A percentile compares a stretch with the other conserved stretches of the same genome.
Evolutionary conservation across 2,329 filamentous ascomycete species (phyloP).

Genomic region (Leptographium procerum): DNA sequence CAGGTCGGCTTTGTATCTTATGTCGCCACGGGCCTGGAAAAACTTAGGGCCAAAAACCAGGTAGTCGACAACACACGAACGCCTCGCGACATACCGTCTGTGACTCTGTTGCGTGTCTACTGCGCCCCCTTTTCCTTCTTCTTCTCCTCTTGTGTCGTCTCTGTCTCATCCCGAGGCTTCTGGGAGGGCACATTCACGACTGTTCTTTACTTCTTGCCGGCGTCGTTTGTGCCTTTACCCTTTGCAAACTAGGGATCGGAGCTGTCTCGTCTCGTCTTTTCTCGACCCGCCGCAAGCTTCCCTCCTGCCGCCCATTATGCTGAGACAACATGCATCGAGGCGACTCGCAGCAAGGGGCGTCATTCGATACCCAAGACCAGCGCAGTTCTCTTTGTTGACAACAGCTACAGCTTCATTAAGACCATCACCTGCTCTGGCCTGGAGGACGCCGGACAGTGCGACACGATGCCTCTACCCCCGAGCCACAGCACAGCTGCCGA

Average conservation of each 20-base stretch:
- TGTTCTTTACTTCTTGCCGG: neutral
- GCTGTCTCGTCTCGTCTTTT: neutral
- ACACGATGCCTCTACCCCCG: neutral
- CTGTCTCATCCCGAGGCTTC: neutral
- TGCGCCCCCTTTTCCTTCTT: neutral
- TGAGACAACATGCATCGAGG: slow-evolving; percentile 12
- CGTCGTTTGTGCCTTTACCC: neutral
- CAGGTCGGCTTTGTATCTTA: neutral
- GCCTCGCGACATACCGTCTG: slow-evolving; percentile 4
- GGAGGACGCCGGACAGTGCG: neutral
- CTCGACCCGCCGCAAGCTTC: neutral
- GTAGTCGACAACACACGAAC: slow-evolving; percentile 10
- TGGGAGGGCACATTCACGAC: neutral
- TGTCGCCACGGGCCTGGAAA: neutral
- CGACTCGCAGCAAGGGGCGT: slow-evolving; percentile 8
- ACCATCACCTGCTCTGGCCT: slow-evolving; percentile 1
- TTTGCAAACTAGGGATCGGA: neutral
- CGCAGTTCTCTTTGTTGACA: slow-evolving; percentile 4
- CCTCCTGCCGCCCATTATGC: slow-evolving; percentile 8
- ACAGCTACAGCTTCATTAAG: neutral
- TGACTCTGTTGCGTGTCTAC: neutral
- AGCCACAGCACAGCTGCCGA: neutral
- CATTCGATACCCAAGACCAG: neutral
- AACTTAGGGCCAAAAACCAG: slow-evolving; percentile 5
- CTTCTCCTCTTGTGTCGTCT: neutral